These are phyloP conservation scores for Kernera saxatilis DNA, from an alignment of 345 rosid species.

Conservation along the genomic window DNA sequence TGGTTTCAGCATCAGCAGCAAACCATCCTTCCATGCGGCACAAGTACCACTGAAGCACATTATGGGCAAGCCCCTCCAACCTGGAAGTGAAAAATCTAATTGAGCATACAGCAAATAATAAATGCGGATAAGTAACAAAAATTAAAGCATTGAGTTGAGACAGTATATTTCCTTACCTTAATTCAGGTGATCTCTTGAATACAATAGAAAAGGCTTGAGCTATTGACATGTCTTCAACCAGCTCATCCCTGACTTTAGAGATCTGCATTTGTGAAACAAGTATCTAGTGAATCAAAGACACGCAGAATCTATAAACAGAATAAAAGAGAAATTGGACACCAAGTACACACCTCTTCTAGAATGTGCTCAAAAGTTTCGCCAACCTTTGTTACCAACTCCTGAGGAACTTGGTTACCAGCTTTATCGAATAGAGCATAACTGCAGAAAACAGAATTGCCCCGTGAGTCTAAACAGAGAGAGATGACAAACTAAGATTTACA, in stretches of 20 bases:
- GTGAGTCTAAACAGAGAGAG: not conserved
- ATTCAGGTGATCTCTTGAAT: slow-evolving; percentile 70
- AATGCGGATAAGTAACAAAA: not conserved
- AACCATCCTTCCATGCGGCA: slow-evolving; percentile 99
- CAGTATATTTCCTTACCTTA: slow-evolving; percentile 43
- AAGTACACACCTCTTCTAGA: slow-evolving; percentile 59
- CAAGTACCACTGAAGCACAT: slow-evolving; percentile 94
- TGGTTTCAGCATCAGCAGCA: slow-evolving; percentile 97
- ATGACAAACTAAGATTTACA: not conserved
- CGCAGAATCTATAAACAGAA: not conserved
- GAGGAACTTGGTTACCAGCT: slow-evolving; percentile 87
- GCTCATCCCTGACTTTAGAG: slow-evolving; percentile 60
- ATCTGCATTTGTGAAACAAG: slow-evolving; percentile 50
- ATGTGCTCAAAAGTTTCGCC: slow-evolving; percentile 78
- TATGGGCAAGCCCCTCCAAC: slow-evolving; percentile 68
- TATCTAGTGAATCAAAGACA: slow-evolving; percentile 5
- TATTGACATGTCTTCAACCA: slow-evolving; percentile 79
- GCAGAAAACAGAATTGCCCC: slow-evolving; percentile 37
- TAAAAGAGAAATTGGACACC: not conserved
- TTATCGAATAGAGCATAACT: slow-evolving; percentile 69
- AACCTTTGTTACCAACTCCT: slow-evolving; percentile 69
- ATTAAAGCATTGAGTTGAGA: not conserved
- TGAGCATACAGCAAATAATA: slow-evolving; percentile 6
- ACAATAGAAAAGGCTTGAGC: slow-evolving; percentile 60
- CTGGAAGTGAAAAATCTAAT: slow-evolving; percentile 28